Percentiles rank a stretch among this genome's conserved stretches.
Evolutionary conservation across 768 basidiomycete species (phyloP).

Genomic region (Crassisporium funariophilum): DNA sequence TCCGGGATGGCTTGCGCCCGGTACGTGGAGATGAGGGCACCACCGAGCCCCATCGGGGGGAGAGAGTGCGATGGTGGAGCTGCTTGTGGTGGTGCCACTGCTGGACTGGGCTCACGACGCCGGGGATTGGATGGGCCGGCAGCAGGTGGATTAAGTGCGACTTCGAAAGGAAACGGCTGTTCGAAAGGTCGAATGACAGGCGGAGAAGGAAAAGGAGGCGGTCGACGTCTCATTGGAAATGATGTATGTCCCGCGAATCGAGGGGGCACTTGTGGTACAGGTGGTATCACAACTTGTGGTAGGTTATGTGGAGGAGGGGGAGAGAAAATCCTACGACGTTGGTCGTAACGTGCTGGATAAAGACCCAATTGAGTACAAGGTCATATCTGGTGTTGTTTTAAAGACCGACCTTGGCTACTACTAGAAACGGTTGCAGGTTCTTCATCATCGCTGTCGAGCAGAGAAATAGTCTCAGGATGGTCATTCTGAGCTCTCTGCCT

Average conservation of each 20-base stretch:
- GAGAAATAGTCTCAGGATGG: slow-evolving; percentile 32
- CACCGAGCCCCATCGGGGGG: slow-evolving; percentile 38
- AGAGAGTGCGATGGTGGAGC: slow-evolving; percentile 55
- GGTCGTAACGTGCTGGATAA: no score
- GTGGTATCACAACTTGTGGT: slow-evolving; percentile 44
- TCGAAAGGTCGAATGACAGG: slow-evolving; percentile 53
- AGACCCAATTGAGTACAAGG: no score
- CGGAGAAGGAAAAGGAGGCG: slow-evolving; percentile 31
- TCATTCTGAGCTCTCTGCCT: slow-evolving; percentile 10
- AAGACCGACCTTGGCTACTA: no score
- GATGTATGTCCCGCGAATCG: slow-evolving; percentile 38
- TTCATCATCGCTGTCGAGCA: slow-evolving; percentile 44
- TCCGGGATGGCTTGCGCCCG: slow-evolving; percentile 8
- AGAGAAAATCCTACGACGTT: slow-evolving; percentile 26
- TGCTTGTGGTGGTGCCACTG: slow-evolving; percentile 28
- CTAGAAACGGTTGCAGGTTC: slow-evolving; percentile 26
- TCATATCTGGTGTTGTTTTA: no score
- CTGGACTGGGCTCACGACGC: slow-evolving; percentile 16
- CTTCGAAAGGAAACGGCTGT: slow-evolving; percentile 56
- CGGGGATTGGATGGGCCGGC: slow-evolving; percentile 25
- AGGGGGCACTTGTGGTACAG: slow-evolving; percentile 54
- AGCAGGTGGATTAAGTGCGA: slow-evolving; percentile 23
- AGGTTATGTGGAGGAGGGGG: slow-evolving; percentile 51
- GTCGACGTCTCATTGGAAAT: slow-evolving; percentile 37
- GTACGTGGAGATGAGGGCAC: slow-evolving; percentile 17